These are phyloP conservation scores for Zygoascus sp. DNA, from an alignment of 1,139 yeast genomes.

Conservation along the genomic window DNA sequence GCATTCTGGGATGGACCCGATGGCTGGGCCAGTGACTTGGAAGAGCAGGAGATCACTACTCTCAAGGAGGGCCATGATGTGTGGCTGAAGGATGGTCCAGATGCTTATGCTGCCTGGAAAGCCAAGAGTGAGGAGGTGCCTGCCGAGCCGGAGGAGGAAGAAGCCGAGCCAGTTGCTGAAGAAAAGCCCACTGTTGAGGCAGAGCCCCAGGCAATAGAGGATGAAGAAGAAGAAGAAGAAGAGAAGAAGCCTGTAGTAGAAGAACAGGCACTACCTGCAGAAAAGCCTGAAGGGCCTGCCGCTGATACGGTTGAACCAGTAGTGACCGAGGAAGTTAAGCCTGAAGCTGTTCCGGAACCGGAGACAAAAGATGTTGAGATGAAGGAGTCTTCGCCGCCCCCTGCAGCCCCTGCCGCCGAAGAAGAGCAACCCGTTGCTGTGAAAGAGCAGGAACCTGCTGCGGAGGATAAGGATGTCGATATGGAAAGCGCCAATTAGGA, in stretches of 20 bases:
- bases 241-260: conserved; percentile 19
- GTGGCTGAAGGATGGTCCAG: conserved; percentile 29
- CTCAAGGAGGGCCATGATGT: conserved; percentile 31
- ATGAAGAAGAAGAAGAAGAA: conserved; percentile 21
- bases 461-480: conserved; percentile 34
- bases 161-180: conserved; percentile 20
- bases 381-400: not conserved
- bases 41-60: conserved; percentile 21
- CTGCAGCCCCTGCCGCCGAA: conserved; percentile 3
- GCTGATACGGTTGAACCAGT: too few relatives aligned
- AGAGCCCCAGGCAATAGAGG: conserved; percentile 17
- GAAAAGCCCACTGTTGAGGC: conserved; percentile 30
- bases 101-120: conserved; percentile 20
- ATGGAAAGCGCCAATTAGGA: conserved; percentile 23
- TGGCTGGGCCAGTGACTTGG: conserved; percentile 36
- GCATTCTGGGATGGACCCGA: conserved; percentile 32
- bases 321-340: not conserved
- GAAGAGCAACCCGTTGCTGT: not conserved
- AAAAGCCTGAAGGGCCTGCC: conserved; percentile 10
- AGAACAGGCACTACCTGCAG: conserved; percentile 19
- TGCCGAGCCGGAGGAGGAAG: conserved; percentile 15
- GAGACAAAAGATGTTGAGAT: conserved; percentile 6
- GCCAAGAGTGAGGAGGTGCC: conserved; percentile 12
- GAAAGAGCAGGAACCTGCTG: conserved; percentile 11
- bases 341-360: not conserved